Evolutionary conservation across 2,329 filamentous ascomycete genomes (phyloP), one percentile per base, ranked within the genome.

Genomic region (Clarireedia homoeocarpa): DNA sequence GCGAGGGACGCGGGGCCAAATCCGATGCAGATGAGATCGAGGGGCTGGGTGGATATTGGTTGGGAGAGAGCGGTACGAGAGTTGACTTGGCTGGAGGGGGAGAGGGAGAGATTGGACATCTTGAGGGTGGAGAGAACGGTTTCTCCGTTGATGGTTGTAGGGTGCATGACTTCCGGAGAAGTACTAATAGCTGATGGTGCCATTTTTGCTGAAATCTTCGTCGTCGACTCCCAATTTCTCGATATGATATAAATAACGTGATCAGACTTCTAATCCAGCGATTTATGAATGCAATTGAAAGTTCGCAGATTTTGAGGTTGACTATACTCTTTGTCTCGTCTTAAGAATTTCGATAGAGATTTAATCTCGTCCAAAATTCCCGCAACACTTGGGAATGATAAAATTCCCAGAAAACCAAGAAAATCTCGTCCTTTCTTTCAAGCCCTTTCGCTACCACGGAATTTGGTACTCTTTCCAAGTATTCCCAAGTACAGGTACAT

Each of bases 1-100:
- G 91, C 86, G 38, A 97, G 78, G 58, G 90, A 94, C 27, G 92
- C 92, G 20, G 92, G 92, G 6, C 92, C 92, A 69, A 97, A 97
- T 24, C 92, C 92, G 55, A 96, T 83, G 71, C 91, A 96, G 63
- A 97, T 76, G 53, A 97, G 77, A 71, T 97, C 92, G 69, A 91
- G 86, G 34, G 90, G 74, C 50, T 88, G 81, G 61, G 85, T 53
- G 79, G 60, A 23, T 14, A 55, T 40, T 20, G 27, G 5, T 39
- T 36, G 26, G 12, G 40, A 17, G 1, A 17, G n/a, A 24, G 17
- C 9, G 9, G 9, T 5, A 20, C 44, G 23, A 38, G 56, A 48
- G 23, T 55, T 50, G 46, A 51, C 27, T 38, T 23, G 17, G 24
- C 24, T 46, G 23, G 20, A 20, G 20, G 23, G 20, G 17, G 56